A percentile compares a stretch with the other conserved stretches of the same genome.
Conservation (phyloP, 2,329 filamentous ascomycete genomes). For the Drechslerella coelobrocha region DNA sequence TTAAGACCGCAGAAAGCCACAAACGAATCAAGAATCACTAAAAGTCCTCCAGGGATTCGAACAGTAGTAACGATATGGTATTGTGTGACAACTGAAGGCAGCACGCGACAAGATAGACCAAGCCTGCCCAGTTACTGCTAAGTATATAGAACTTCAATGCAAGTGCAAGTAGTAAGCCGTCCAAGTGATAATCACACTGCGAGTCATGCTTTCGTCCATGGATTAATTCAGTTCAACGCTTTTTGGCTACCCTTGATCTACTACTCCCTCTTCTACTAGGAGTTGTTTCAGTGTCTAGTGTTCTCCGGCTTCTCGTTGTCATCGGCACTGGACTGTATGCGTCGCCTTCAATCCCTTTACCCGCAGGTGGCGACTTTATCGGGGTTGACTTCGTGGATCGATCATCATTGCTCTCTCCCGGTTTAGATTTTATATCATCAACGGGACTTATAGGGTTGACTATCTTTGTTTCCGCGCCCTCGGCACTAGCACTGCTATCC, state of each 20-base stretch:
- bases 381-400: slow-evolving; percentile 16
- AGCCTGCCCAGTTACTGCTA: no score
- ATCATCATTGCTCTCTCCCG: background rate
- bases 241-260: slow-evolving; percentile 20
- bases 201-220: no score
- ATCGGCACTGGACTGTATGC: slow-evolving; percentile 32
- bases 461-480: background rate
- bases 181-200: no score
- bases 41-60: no score
- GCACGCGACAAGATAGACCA: no score
- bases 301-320: slow-evolving; percentile 43
- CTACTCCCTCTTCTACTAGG: slow-evolving; percentile 39
- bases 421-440: slow-evolving; percentile 18
- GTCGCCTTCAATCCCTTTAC: slow-evolving; percentile 12
- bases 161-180: no score
- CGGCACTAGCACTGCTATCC: background rate
- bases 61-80: no score
- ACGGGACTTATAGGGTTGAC: background rate
- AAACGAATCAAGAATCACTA: no score
- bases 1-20: no score
- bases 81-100: no score
- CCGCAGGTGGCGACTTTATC: slow-evolving; percentile 32
- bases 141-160: background rate
- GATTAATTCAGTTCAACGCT: no score
- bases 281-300: slow-evolving; percentile 33